phyloP scores from a whole-genome alignment of 2,329 filamentous ascomycete genomes.

The Neonectria faginata region DNA sequence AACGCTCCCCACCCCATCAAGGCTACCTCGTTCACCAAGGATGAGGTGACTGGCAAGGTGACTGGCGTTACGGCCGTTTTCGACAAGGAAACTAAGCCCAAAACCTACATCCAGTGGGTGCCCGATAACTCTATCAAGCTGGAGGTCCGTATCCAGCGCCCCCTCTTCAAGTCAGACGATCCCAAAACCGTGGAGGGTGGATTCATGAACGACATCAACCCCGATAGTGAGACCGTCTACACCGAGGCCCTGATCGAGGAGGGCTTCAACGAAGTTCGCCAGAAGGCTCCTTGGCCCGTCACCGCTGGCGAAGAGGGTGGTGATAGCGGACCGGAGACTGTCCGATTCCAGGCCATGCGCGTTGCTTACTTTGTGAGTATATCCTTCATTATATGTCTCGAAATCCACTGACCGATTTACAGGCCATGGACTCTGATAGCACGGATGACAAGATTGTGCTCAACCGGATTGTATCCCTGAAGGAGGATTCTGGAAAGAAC shows the following conservation, averaged over 20 bases:
- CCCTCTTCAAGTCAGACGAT: conserved; percentile 88
- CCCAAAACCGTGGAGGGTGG: conserved; percentile 82
- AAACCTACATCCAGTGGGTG: conserved; percentile 94
- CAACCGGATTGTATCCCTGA: conserved; percentile 91
- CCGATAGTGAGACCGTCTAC: conserved; percentile 84
- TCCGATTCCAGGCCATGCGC: conserved; percentile 91
- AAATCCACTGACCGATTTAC: conserved; percentile 29
- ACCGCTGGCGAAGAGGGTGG: conserved; percentile 76
- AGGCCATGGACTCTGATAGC: conserved; percentile 82
- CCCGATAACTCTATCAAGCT: conserved; percentile 74
- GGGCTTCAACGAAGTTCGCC: conserved; percentile 82
- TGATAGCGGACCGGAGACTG: conserved; percentile 75
- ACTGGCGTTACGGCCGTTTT: conserved; percentile 72
- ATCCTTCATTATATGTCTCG: not conserved
- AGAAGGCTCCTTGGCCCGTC: conserved; percentile 83
- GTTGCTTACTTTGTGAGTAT: conserved; percentile 81
- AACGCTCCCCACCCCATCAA: conserved; percentile 78
- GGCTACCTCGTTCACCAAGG: conserved; percentile 76
- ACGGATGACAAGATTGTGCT: conserved; percentile 84
- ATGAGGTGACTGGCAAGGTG: conserved; percentile 72
- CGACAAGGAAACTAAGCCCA: conserved; percentile 78
- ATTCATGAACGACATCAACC: conserved; percentile 86
- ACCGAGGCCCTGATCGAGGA: conserved; percentile 82
- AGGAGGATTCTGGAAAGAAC: conserved; percentile 83
- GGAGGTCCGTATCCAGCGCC: conserved; percentile 82